These are phyloP conservation scores for Cercospora sp. DNA, from an alignment of 2,329 filamentous ascomycete species.

Conservation along the genomic window DNA sequence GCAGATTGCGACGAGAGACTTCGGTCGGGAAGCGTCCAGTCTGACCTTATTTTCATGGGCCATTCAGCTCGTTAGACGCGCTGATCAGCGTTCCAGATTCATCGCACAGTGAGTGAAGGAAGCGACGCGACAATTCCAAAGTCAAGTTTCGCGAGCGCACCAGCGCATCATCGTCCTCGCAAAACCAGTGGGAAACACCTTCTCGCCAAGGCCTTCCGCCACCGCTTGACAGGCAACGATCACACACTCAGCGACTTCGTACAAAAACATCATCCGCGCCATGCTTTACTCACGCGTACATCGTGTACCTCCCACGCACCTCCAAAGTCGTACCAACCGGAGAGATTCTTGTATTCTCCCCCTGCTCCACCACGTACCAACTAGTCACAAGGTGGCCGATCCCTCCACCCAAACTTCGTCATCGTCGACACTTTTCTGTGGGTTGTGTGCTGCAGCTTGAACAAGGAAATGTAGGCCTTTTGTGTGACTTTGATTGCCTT, in stretches of 20 bases:
- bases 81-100: not conserved
- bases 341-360: not conserved
- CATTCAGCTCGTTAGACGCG: not conserved
- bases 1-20: not conserved
- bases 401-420: constrained; percentile 9
- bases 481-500: constrained; percentile 3
- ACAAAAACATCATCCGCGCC: not conserved
- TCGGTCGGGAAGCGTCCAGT: too few species aligned
- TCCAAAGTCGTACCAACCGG: not conserved
- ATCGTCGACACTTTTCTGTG: constrained; percentile 4
- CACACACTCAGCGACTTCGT: not conserved
- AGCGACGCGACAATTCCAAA: not conserved
- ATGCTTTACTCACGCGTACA: not conserved
- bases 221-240: not conserved
- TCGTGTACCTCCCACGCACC: not conserved
- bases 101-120: too few species aligned
- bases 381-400: constrained; percentile 15
- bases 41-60: not conserved
- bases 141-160: too few species aligned
- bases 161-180: too few species aligned
- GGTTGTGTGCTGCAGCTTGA: not conserved
- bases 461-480: not conserved
- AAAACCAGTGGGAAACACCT: not conserved
- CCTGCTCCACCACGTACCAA: not conserved
- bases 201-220: not conserved